Evolutionary conservation across 2,329 filamentous ascomycete species (phyloP), one percentile per base, ranked within the genome.

Genomic region (Pyricularia pennisetigena): DNA sequence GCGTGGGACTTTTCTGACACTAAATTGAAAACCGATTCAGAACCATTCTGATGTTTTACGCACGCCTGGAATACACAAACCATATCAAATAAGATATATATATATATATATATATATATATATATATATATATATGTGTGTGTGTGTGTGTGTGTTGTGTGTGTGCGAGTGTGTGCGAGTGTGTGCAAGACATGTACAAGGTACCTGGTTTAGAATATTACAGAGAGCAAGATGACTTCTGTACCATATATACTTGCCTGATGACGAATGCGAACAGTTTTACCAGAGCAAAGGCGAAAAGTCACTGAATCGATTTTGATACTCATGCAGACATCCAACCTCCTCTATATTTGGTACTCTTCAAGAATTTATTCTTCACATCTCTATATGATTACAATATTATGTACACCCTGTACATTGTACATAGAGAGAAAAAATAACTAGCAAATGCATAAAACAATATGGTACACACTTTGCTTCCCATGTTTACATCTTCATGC

Each of bases 401-500:
- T 28, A 62, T 62, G 59, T 62, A 62, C 59, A 62, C 10, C 4
- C 59, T 28, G 59, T 30, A 62, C 59, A 62, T 62, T 62, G 59
- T 62, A 62, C 59, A 62, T 26, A 62, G 64, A 63, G 30, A 35
- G 35, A 64, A 32, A 67, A 24, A 64, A 61, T n/a, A 35, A 16
- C 62, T 29, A 16, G 66, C 57, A 41, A 54, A 41, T 59, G 66
- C 41, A 29, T 26, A 68, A 66, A 59, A 64, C 65, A 68, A 59
- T 32, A 64, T 69, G 49, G 2, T 59, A 12, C 59, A 62, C 59
- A 23, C 12, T 26, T 28, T 24, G 24, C 16, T 23, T 1, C 35
- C 30, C 12, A 2, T 5, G 24, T 71, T 78, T 76, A 83, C 74
- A 82, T 73, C 72, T 79, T 80, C 79, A 84, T 76, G 61, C 78